phyloP scores from a whole-genome alignment of 2,329 filamentous ascomycete genomes.

The Claviceps sp. region DNA sequence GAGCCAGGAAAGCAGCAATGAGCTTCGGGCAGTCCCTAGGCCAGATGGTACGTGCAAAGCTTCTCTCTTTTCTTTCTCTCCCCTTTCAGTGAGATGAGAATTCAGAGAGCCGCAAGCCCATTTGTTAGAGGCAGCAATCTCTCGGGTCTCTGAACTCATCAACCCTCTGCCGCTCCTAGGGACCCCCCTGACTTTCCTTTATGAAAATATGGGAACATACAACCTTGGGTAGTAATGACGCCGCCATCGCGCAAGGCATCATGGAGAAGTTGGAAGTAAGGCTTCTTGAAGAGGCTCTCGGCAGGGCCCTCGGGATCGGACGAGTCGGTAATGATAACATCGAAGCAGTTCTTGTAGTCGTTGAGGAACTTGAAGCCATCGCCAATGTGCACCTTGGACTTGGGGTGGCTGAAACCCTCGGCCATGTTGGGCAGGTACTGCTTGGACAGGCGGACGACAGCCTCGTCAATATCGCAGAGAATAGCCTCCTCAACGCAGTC shows the following conservation, averaged over 20 bases:
- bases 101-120: neutral
- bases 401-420: slow-evolving; percentile 84
- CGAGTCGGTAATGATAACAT: slow-evolving; percentile 98
- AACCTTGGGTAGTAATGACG: slow-evolving; percentile 99
- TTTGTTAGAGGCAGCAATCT: neutral
- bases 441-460: slow-evolving; percentile 96
- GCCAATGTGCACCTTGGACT: slow-evolving; percentile 82
- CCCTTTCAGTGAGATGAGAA: slow-evolving; percentile 3
- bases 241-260: slow-evolving; percentile 86
- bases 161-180: slow-evolving; percentile 18
- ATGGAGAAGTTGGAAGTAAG: slow-evolving; percentile 90
- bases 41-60: slow-evolving; percentile 6
- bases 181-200: slow-evolving; percentile 24
- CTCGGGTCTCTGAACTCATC: neutral
- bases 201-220: slow-evolving; percentile 66
- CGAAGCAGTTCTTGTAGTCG: slow-evolving; percentile 93
- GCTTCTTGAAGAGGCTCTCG: slow-evolving; percentile 94
- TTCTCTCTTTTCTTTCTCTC: neutral
- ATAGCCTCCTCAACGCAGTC: slow-evolving; percentile 90
- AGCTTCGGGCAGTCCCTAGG: slow-evolving; percentile 23
- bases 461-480: slow-evolving; percentile 98
- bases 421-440: slow-evolving; percentile 93
- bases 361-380: slow-evolving; percentile 98
- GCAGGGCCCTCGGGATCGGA: slow-evolving; percentile 95
- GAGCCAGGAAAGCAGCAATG: slow-evolving; percentile 24